These are phyloP conservation scores for Cyberlindnera petersonii DNA, from an alignment of 805 yeast genomes.

Conservation along the genomic window DNA sequence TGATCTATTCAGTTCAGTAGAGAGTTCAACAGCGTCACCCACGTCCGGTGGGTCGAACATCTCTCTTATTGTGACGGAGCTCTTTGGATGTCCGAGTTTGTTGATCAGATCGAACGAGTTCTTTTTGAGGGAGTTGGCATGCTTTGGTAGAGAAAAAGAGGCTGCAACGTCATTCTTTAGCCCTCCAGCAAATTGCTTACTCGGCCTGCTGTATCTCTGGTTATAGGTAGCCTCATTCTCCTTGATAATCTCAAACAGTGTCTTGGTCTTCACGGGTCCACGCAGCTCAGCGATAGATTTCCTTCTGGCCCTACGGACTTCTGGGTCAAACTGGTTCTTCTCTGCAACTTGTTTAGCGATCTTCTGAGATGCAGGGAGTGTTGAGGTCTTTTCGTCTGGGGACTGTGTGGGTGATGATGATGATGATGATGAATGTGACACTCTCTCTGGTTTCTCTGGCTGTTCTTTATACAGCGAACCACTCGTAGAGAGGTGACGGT, in stretches of 20 bases:
- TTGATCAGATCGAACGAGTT: not conserved
- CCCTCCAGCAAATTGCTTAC: conserved; percentile 8
- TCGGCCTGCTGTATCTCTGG: conserved; percentile 11
- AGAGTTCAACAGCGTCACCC: conserved; percentile 63
- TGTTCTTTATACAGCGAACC: too few species aligned
- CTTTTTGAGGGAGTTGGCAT: too few species aligned
- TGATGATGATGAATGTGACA: not conserved
- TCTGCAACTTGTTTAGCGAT: not conserved
- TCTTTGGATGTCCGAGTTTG: conserved; percentile 3
- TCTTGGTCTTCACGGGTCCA: conserved; percentile 12
- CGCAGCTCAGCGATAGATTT: conserved; percentile 17
- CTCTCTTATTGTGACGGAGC: conserved; percentile 5
- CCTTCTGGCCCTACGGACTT: conserved; percentile 10
- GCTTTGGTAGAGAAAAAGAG: too few species aligned
- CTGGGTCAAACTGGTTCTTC: not conserved
- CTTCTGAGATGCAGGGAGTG: not conserved
- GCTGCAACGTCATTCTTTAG: conserved; percentile 2
- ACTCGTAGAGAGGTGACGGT: too few species aligned
- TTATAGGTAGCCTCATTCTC: conserved; percentile 8
- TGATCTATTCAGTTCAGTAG: conserved; percentile 37
- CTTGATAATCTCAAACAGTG: conserved; percentile 7
- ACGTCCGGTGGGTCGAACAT: conserved; percentile 27
- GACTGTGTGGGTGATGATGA: not conserved
- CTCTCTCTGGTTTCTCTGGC: not conserved
- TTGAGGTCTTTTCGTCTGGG: not conserved